A percentile compares a stretch with the other conserved stretches of the same genome.
Evolutionary conservation across 495 filamentous ascomycete genomes (phyloP).

Genomic region (Daldinia grandis): DNA sequence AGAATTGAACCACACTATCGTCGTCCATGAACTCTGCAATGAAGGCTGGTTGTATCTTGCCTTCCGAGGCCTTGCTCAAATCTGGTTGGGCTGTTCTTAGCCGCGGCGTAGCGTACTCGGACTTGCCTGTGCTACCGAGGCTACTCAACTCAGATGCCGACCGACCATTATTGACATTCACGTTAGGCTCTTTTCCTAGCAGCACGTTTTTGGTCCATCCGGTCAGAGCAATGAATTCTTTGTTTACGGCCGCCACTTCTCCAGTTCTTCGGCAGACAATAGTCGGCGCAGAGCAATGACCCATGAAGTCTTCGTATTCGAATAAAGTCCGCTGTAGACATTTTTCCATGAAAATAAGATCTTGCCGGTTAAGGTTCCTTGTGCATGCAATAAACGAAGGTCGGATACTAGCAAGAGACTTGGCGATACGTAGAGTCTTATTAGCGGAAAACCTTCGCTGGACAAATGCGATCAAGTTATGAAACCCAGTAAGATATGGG

Average conservation of each 20-base stretch:
- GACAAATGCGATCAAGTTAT: constrained; percentile 83
- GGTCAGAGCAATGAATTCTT: constrained; percentile 92
- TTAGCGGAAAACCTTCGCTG: constrained; percentile 75
- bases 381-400: constrained; percentile 92
- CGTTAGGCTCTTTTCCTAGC: constrained; percentile 84
- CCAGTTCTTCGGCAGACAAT: constrained; percentile 92
- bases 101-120: constrained; percentile 56
- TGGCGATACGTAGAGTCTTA: constrained; percentile 80
- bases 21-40: constrained; percentile 93
- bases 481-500: constrained; percentile 87
- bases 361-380: constrained; percentile 79
- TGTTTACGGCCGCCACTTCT: constrained; percentile 89
- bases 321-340: constrained; percentile 91
- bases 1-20: constrained; percentile 91
- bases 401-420: constrained; percentile 85
- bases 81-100: constrained; percentile 52
- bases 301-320: constrained; percentile 92
- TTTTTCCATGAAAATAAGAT: constrained; percentile 97
- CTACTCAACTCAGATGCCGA: constrained; percentile 49
- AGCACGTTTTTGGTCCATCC: constrained; percentile 94
- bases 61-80: constrained; percentile 41
- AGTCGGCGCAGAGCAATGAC: constrained; percentile 84
- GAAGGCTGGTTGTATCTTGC: constrained; percentile 74
- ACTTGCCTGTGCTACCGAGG: constrained; percentile 45
- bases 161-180: constrained; percentile 79